Evolutionary conservation across 306 rosid genomes (phyloP).

Genomic region (Casuarina glauca): DNA sequence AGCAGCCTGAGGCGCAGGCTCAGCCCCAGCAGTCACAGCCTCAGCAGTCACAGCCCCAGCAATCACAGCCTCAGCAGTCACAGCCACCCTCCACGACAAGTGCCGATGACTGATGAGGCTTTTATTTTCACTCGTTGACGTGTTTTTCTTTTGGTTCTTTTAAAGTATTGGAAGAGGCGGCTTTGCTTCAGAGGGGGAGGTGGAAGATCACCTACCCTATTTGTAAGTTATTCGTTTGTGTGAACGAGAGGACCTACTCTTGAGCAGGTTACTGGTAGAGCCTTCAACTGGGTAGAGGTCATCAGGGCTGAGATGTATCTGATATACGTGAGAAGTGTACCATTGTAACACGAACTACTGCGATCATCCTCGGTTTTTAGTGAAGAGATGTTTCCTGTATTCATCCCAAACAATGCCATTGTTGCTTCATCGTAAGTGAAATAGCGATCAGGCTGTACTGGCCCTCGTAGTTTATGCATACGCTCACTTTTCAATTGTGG

Average conservation of each 20-base stretch:
- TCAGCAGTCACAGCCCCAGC: slow-evolving; percentile 15
- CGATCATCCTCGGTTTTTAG: slow-evolving; percentile 73
- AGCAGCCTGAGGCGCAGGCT: slow-evolving; percentile 41
- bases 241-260: slow-evolving; percentile 38
- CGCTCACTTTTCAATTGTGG: no score
- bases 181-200: slow-evolving; percentile 51
- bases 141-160: slow-evolving; percentile 41
- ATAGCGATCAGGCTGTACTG: no score
- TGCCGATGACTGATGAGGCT: slow-evolving; percentile 46
- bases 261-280: slow-evolving; percentile 29
- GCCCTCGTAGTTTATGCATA: no score
- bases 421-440: no score
- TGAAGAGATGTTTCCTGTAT: slow-evolving; percentile 71
- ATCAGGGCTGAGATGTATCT: slow-evolving; percentile 33
- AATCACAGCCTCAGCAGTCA: slow-evolving; percentile 44
- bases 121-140: slow-evolving; percentile 29
- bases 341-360: slow-evolving; percentile 49
- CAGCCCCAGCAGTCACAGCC: slow-evolving; percentile 18
- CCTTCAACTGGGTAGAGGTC: slow-evolving; percentile 27
- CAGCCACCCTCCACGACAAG: slow-evolving; percentile 39
- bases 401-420: not conserved
- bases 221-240: slow-evolving; percentile 66
- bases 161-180: slow-evolving; percentile 47
- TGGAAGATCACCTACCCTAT: slow-evolving; percentile 85
- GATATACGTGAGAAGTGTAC: slow-evolving; percentile 34